Evolutionary conservation across 768 basidiomycete species (phyloP), one percentile per base, ranked within the genome.

Genomic region (Antrodiella citrinella): DNA sequence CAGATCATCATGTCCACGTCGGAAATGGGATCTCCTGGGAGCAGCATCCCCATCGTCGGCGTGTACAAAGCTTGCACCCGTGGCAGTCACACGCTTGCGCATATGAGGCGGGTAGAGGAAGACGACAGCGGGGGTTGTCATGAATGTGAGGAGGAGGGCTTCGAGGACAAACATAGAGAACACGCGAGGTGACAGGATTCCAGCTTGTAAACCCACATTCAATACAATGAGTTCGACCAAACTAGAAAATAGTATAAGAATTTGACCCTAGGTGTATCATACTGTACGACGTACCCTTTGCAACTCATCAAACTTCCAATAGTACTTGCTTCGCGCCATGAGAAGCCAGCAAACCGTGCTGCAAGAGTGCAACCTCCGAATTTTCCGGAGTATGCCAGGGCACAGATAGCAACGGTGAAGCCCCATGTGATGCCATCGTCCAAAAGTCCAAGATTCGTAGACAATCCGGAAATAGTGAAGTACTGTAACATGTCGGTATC

Each of bases 161-260:
- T 88, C 86, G 18, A 97, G 72, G 38, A 97, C 91, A 59, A 97
- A 94, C 91, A 96, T 97, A 0, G 91, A 88, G 67, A 97, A 94
- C 4, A 96, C 86, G 21, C 76, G 76, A 69, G 72, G 58, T 1
- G 52, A 55, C 19, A 98, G 72, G 46, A 95, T 92, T 0, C 81
- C 80, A 2, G 89, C 91, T 2, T 76, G 71, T 2, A 95, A 72
- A 2, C 95, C 94, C 54, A 98, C 89, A 59, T 98, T 99, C 54
- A 98, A 81, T 3, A 98, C 94, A 58, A 98, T 96, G 15, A 97
- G 73, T 61, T 96, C 94, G 9, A 97, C 87, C 3, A 96, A 74
- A 20, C 86, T 89, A 45, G 26, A 15, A 7, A 35, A 15, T 35
- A 7, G 30, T 7, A 15, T 15, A 35, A 1, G 7, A 1, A 25